Evolutionary conservation across 2,329 filamentous ascomycete species (phyloP).

Genomic region (Aspergillus luchuensis): DNA sequence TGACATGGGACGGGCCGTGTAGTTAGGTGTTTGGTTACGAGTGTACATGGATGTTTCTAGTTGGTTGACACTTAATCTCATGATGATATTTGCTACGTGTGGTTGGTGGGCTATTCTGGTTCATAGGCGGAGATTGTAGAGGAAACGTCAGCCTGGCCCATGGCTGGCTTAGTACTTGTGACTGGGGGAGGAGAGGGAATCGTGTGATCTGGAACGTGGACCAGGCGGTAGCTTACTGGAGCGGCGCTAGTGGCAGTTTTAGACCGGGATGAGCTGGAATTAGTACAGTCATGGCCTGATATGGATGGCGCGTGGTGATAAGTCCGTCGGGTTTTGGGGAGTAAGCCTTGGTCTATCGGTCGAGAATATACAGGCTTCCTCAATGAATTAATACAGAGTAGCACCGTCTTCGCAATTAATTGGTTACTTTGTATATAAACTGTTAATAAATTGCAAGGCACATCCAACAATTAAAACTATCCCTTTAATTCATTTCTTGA

Average conservation of each 20-base stretch:
- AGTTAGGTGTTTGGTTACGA: constrained; percentile 9
- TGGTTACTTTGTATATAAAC: too few species aligned
- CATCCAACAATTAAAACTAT: too few species aligned
- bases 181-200: neutral
- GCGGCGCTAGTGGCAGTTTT: constrained; percentile 5
- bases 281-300: constrained; percentile 13
- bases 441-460: too few species aligned
- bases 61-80: neutral
- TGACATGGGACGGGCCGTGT: neutral
- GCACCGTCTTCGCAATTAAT: too few species aligned
- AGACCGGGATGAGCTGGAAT: constrained; percentile 1
- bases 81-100: neutral
- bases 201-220: constrained; percentile 5
- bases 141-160: too few species aligned
- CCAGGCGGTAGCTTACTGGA: neutral
- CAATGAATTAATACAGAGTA: too few species aligned
- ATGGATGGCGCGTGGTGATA: constrained; percentile 5
- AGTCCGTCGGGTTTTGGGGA: neutral
- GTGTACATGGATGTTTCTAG: constrained; percentile 12
- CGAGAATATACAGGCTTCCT: too few species aligned
- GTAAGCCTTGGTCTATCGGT: too few species aligned
- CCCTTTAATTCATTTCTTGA: too few species aligned
- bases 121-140: too few species aligned
- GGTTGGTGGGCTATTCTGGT: too few species aligned
- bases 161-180: too few species aligned